A percentile compares a stretch with the other conserved stretches of the same genome.
Conservation (phyloP, 176 grass and related monocot species). For the Bonia amplexicaulis region DNA sequence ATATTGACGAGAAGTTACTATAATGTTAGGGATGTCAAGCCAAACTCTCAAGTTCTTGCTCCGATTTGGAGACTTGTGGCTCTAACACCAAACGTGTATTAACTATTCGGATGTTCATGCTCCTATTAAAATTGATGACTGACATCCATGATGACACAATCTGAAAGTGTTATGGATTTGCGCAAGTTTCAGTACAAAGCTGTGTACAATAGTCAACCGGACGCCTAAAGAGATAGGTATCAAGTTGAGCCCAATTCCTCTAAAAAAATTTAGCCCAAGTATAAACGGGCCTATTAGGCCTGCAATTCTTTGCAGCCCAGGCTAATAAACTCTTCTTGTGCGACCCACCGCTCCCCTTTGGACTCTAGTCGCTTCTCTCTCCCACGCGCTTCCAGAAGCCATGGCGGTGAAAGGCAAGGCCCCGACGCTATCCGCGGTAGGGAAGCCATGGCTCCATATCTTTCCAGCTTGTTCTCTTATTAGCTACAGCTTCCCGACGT, state of each 20-base stretch:
- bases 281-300: background rate
- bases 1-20: no score
- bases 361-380: background rate
- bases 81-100: no score
- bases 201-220: no score
- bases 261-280: background rate
- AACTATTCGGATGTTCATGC: no score
- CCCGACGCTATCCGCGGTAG: slow-evolving; percentile 7
- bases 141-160: no score
- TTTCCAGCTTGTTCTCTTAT: background rate
- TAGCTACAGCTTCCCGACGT: background rate
- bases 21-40: no score
- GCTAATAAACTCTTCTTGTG: background rate
- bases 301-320: background rate
- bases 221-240: no score
- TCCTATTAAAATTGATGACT: no score
- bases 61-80: no score
- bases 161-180: background rate
- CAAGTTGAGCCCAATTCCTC: no score
- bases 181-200: no score
- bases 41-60: no score
- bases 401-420: slow-evolving; percentile 19
- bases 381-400: slow-evolving; percentile 7
- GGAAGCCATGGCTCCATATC: background rate
- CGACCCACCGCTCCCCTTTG: background rate